These are phyloP conservation scores for Madurella mycetomatis DNA, from an alignment of 2,329 filamentous ascomycete genomes.

Conservation along the genomic window DNA sequence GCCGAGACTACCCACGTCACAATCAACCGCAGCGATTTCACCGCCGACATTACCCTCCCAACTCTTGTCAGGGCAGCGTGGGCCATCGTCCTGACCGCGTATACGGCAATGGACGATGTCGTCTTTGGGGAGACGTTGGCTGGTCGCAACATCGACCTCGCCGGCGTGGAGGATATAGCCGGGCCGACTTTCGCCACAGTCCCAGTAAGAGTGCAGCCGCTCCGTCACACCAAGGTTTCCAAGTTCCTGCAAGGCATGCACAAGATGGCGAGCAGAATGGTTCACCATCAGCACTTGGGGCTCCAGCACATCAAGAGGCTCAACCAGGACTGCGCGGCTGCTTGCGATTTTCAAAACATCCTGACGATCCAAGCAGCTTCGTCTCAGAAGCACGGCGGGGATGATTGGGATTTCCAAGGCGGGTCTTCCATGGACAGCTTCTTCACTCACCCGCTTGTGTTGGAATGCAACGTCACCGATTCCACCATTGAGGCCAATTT, in stretches of 20 bases:
- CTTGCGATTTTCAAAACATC: slow-evolving; percentile 25
- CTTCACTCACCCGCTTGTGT: slow-evolving; percentile 25
- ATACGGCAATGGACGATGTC: slow-evolving; percentile 35
- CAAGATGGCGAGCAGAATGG: slow-evolving; percentile 12
- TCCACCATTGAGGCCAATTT: slow-evolving; percentile 16
- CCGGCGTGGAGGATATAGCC: slow-evolving; percentile 23
- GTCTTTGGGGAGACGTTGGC: slow-evolving; percentile 34
- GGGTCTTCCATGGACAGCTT: slow-evolving; percentile 20
- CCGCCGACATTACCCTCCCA: slow-evolving; percentile 19
- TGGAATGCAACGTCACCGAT: slow-evolving; percentile 22
- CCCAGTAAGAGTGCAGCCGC: slow-evolving; percentile 17
- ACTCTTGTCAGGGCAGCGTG: slow-evolving; percentile 36
- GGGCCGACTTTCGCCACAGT: slow-evolving; percentile 27
- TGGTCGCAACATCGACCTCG: slow-evolving; percentile 26
- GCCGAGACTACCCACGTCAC: slow-evolving; percentile 13
- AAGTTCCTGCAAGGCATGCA: slow-evolving; percentile 20
- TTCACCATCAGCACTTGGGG: slow-evolving; percentile 23
- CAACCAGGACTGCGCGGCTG: slow-evolving; percentile 16
- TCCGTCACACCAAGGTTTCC: slow-evolving; percentile 1
- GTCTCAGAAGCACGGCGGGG: not conserved
- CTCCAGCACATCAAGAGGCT: slow-evolving; percentile 25
- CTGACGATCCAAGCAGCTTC: slow-evolving; percentile 19
- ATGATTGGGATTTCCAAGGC: slow-evolving; percentile 23
- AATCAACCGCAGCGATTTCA: slow-evolving; percentile 11
- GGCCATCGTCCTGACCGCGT: slow-evolving; percentile 34